Evolutionary conservation across 225 moss, liverwort and hornwort genomes (phyloP), one percentile per base, ranked within the genome.

Genomic region (Marchantia polymorpha): DNA sequence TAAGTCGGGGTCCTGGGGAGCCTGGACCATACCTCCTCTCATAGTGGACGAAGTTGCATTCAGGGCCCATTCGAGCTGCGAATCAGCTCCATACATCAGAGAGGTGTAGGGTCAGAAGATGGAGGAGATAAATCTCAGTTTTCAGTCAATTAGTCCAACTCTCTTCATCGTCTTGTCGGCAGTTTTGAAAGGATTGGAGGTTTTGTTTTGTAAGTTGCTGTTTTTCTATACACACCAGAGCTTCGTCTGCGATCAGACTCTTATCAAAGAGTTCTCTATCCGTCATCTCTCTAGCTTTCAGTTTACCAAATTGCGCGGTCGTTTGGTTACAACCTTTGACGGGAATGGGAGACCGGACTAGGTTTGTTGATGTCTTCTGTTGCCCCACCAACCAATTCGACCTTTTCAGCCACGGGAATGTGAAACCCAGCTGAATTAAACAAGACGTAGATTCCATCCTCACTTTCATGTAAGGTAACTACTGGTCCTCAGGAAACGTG

Each of bases 11-110:
- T 75, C 74, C 26, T 81, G 90, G 48, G 92, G 91, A 27, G 88
- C 88, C 3, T 97, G 96, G 96, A 92, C 93, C 64, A 89, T 97
- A 19, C 96, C 96, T 71, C 79, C 87, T 64, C 83, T 94, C 15
- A 93, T 97, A 72, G 88, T 86, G 26, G 88, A 97, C 59, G 94
- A 97, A 83, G 82, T 79, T 64, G 84, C 87, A 46, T 97, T 81
- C 73, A 85, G 85, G 66, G 46, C 77, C 52, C 69, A 74, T 70
- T 64, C 81, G 7, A 77, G 64, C 49, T 64, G 64, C 64, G 65
- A 66, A 50, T 50, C 22, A 8, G 66, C 77, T 46, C 81, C 72
- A 13, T 13, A 23, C 10, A 76, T 74, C 31, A 75, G 30, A 52
- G 77, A 77, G 75, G 39, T 75, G 3, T 75, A 75, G 58, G 8